phyloP scores from a whole-genome alignment of 192 early-diverging fungal species.

The Ramicandelaber brevisporus region DNA sequence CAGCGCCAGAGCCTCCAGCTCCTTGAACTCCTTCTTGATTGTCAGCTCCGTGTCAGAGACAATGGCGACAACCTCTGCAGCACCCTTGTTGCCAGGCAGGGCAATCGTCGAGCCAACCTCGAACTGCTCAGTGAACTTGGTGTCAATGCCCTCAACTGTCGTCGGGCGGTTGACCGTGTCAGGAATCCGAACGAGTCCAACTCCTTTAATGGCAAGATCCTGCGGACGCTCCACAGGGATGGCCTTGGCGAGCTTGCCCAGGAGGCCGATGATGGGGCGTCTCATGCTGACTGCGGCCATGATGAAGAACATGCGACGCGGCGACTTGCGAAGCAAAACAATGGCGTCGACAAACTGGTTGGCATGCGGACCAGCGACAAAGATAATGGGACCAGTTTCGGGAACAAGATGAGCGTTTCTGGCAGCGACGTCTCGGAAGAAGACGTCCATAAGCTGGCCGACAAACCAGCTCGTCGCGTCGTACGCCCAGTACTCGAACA shows the following conservation, averaged over 20 bases:
- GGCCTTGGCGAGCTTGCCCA: conserved; percentile 45
- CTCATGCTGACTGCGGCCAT: conserved; percentile 76
- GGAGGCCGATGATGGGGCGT: conserved; percentile 52
- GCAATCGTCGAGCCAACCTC: conserved; percentile 30
- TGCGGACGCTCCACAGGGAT: conserved; percentile 87
- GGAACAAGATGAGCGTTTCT: conserved; percentile 69
- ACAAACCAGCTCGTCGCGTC: conserved; percentile 41
- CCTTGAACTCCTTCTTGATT: conserved; percentile 53
- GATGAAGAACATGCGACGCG: conserved; percentile 49
- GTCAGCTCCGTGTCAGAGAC: conserved; percentile 57
- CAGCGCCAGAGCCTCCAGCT: conserved; percentile 28
- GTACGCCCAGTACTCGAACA: conserved; percentile 18
- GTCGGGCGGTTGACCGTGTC: conserved; percentile 38
- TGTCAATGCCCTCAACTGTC: conserved; percentile 39
- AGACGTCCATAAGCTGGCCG: conserved; percentile 38
- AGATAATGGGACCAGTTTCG: conserved; percentile 68
- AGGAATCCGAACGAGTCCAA: conserved; percentile 37
- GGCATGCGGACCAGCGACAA: conserved; percentile 61
- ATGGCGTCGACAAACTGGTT: conserved; percentile 90
- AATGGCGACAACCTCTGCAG: conserved; percentile 46
- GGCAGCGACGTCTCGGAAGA: conserved; percentile 74
- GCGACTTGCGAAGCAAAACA: conserved; percentile 59
- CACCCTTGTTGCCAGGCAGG: conserved; percentile 28
- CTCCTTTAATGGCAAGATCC: conserved; percentile 52
- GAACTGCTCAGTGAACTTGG: conserved; percentile 39